Percentiles rank a stretch among this genome's conserved stretches.
Conservation (phyloP, 805 yeast genomes). For the Candida corydali region DNA sequence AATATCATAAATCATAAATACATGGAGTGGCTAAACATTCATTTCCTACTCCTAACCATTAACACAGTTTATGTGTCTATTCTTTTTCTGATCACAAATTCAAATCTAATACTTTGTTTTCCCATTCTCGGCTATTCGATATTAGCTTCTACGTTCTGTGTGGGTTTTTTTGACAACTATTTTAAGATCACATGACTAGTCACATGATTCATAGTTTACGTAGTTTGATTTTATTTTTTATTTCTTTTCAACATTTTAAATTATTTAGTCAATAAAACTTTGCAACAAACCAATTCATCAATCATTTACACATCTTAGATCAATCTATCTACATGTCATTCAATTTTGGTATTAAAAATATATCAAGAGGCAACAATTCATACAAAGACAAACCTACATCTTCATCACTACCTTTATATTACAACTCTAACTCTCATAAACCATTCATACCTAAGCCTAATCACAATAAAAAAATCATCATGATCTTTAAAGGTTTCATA, state of each 20-base stretch:
- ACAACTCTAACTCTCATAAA: constrained; percentile 29
- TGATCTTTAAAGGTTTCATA: constrained; percentile 43
- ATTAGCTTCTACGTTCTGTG: too few relatives aligned
- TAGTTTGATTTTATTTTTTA: too few relatives aligned
- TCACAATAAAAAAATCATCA: constrained; percentile 16
- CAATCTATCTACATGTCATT: constrained; percentile 9
- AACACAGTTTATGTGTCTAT: too few relatives aligned
- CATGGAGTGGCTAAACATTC: too few relatives aligned
- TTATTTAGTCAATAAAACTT: neutral
- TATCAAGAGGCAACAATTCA: constrained; percentile 10
- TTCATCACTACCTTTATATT: constrained; percentile 26
- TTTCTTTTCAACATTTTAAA: neutral
- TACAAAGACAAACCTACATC: constrained; percentile 10
- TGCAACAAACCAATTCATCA: constrained; percentile 1
- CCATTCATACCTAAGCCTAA: constrained; percentile 6
- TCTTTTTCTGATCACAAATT: too few relatives aligned
- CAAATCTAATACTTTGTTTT: too few relatives aligned
- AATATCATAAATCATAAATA: too few relatives aligned
- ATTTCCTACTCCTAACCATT: too few relatives aligned
- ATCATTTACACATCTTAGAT: neutral
- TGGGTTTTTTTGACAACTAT: too few relatives aligned
- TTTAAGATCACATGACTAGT: neutral
- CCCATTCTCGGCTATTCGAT: too few relatives aligned
- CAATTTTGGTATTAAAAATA: constrained; percentile 8
- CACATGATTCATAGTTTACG: too few relatives aligned